A percentile compares a stretch with the other conserved stretches of the same genome.
phyloP scores from a whole-genome alignment of 2,329 filamentous ascomycete genomes.

The Penicillium sp. region DNA sequence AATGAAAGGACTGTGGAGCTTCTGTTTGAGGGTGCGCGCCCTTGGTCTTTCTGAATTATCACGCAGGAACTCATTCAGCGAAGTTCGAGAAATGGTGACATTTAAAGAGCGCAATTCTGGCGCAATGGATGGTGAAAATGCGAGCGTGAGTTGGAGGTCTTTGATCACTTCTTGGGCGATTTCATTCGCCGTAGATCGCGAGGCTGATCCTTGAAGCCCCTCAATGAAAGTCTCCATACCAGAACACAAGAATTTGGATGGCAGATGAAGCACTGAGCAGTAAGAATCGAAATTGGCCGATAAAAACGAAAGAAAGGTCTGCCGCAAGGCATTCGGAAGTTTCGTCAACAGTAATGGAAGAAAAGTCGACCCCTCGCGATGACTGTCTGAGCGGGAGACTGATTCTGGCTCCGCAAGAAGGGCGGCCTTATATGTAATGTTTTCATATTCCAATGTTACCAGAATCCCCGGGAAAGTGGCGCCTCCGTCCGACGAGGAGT shows the following conservation, averaged over 20 bases:
- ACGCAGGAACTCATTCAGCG: conserved; percentile 26
- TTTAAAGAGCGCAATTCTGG: conserved; percentile 41
- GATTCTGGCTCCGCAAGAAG: conserved; percentile 47
- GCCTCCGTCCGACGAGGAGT: conserved; percentile 37
- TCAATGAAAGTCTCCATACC: conserved; percentile 47
- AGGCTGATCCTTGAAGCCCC: conserved; percentile 5
- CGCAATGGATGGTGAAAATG: conserved; percentile 40
- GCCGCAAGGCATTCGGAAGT: conserved; percentile 55
- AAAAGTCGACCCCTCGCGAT: conserved; percentile 46
- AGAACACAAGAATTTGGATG: conserved; percentile 50
- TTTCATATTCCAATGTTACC: conserved; percentile 56
- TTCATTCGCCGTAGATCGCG: background rate
- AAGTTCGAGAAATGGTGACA: conserved; percentile 38
- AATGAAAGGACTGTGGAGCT: conserved; percentile 15
- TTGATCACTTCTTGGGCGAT: conserved; percentile 38
- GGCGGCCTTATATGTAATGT: conserved; percentile 55
- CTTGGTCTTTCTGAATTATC: conserved; percentile 3
- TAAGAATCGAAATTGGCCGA: conserved; percentile 56
- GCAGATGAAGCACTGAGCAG: conserved; percentile 49
- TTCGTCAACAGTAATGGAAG: conserved; percentile 57
- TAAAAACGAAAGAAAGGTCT: conserved; percentile 55
- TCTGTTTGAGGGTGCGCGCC: conserved; percentile 14
- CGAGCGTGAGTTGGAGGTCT: conserved; percentile 45
- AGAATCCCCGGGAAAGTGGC: conserved; percentile 45
- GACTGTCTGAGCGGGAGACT: conserved; percentile 9